These are phyloP conservation scores for Kwoniella dendrophila DNA, from an alignment of 768 basidiomycete genomes.

Conservation along the genomic window DNA sequence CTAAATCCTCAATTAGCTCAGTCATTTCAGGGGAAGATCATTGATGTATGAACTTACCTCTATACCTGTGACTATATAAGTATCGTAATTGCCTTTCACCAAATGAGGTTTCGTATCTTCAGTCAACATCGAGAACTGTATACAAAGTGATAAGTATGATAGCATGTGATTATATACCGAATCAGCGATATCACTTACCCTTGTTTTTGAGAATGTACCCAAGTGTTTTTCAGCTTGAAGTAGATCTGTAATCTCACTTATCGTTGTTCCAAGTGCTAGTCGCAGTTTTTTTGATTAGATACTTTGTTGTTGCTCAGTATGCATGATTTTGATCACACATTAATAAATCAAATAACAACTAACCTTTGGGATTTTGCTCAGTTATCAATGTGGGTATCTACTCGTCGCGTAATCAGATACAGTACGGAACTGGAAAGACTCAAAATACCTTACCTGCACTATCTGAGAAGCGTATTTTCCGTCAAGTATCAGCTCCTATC, in stretches of 20 bases:
- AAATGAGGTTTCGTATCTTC: conserved; percentile 66
- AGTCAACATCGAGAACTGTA: conserved; percentile 77
- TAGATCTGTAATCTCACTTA: conserved; percentile 64
- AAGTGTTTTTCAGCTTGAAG: conserved; percentile 34
- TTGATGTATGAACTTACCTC: conserved; percentile 63
- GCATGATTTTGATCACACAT: background rate
- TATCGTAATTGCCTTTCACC: conserved; percentile 60
- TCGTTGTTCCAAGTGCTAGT: conserved; percentile 70
- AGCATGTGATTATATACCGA: background rate
- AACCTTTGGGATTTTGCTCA: conserved; percentile 80
- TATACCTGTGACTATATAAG: conserved; percentile 79
- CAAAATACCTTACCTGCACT: conserved; percentile 14
- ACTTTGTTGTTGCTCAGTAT: conserved; percentile 1
- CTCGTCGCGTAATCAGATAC: no score
- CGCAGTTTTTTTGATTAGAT: background rate
- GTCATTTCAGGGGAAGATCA: background rate
- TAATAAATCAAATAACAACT: conserved; percentile 25
- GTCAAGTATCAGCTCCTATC: background rate
- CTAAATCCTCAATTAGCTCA: conserved; percentile 56
- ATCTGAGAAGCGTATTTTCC: conserved; percentile 5
- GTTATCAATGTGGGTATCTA: conserved; percentile 75
- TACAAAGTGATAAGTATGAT: background rate
- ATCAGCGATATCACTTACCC: conserved; percentile 13
- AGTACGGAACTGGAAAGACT: background rate
- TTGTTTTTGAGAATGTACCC: conserved; percentile 66